These are phyloP conservation scores for Neospora caninum DNA, from an alignment of 169 alveolate species.

Conservation along the genomic window DNA sequence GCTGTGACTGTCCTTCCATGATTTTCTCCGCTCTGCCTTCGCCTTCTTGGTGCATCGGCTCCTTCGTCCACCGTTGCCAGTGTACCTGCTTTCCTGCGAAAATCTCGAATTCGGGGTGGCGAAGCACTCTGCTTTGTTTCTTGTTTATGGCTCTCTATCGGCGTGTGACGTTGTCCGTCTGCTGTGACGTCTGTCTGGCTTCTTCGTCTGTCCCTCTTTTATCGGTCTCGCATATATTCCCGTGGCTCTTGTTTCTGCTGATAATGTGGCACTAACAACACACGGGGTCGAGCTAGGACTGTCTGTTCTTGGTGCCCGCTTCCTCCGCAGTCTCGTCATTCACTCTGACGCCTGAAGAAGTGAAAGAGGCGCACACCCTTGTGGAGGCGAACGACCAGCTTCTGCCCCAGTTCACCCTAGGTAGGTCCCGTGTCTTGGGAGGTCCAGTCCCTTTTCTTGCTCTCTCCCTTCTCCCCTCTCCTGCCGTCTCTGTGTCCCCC, in stretches of 20 bases:
- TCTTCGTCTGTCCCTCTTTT: neutral
- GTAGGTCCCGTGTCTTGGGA: neutral
- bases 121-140: neutral
- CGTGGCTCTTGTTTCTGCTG: neutral
- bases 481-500: too few species aligned
- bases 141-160: neutral
- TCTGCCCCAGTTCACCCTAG: neutral
- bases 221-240: neutral
- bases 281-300: too few species aligned
- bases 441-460: neutral
- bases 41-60: too few species aligned
- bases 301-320: too few species aligned
- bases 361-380: neutral
- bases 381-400: constrained; percentile 13
- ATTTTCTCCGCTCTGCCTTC: too few species aligned
- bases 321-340: neutral
- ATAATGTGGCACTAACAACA: too few species aligned
- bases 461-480: too few species aligned
- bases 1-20: neutral
- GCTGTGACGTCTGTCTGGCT: too few species aligned
- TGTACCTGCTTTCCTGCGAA: too few species aligned
- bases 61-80: too few species aligned
- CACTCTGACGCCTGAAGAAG: neutral
- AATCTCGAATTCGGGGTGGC: neutral
- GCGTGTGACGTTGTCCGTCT: neutral